Evolutionary conservation across 495 filamentous ascomycete species (phyloP).

Genomic region (Saxispiralis lemnorum): DNA sequence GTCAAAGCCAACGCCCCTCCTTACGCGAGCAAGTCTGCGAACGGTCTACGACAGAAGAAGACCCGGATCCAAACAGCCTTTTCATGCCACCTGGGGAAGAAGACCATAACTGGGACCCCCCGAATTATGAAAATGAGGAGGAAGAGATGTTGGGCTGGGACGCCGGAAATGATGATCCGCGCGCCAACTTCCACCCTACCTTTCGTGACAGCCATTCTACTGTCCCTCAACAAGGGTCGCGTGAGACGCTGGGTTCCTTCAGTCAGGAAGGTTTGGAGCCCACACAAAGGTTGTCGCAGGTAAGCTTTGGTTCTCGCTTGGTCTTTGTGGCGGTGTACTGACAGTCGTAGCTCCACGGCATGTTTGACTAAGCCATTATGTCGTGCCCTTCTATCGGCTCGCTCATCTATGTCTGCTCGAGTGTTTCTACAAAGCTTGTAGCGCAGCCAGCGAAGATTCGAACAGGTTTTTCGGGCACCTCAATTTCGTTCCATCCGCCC

Average conservation of each 20-base stretch:
- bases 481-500: conserved; percentile 35
- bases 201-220: conserved; percentile 21
- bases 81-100: conserved; percentile 63
- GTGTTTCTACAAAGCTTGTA: conserved; percentile 58
- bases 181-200: conserved; percentile 21
- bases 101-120: conserved; percentile 63
- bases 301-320: conserved; percentile 12
- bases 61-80: conserved; percentile 55
- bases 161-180: conserved; percentile 36
- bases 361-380: conserved; percentile 29
- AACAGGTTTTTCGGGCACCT: conserved; percentile 20
- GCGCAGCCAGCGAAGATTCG: conserved; percentile 69
- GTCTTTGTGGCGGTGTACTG: conserved; percentile 6
- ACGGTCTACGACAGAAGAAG: conserved; percentile 38
- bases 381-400: conserved; percentile 1
- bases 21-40: conserved; percentile 20
- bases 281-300: conserved; percentile 48
- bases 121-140: conserved; percentile 38
- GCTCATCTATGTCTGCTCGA: conserved; percentile 26
- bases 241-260: conserved; percentile 15
- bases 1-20: conserved; percentile 3
- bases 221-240: conserved; percentile 11
- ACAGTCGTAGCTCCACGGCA: conserved; percentile 31
- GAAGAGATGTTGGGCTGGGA: conserved; percentile 68
- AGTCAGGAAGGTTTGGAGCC: conserved; percentile 35